phyloP scores from a whole-genome alignment of 208 protist genomes.

The Leishmania arabica region DNA sequence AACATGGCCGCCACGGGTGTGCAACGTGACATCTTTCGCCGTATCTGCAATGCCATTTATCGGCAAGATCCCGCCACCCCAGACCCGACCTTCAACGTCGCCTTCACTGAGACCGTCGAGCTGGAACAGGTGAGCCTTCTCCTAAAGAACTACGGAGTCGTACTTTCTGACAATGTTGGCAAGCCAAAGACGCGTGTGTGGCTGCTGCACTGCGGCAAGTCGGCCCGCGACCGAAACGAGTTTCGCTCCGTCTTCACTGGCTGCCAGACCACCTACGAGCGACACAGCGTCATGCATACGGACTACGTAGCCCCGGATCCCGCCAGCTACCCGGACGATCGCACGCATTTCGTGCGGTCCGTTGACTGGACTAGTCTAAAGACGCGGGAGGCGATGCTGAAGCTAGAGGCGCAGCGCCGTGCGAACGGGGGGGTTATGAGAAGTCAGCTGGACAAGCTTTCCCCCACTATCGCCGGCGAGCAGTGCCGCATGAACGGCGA shows the following conservation, averaged over 20 bases:
- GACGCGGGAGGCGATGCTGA: constrained; percentile 37
- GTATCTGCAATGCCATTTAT: constrained; percentile 81
- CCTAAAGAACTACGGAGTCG: constrained; percentile 65
- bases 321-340: constrained; percentile 54
- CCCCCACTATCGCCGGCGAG: constrained; percentile 27
- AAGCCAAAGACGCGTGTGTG: constrained; percentile 62
- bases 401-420: constrained; percentile 30
- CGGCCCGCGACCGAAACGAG: constrained; percentile 43
- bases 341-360: constrained; percentile 62
- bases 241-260: constrained; percentile 86
- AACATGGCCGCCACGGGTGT: constrained; percentile 74
- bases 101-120: constrained; percentile 37
- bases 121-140: constrained; percentile 58
- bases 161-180: constrained; percentile 53
- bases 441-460: constrained; percentile 22
- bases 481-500: constrained; percentile 10
- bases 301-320: constrained; percentile 68
- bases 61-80: constrained; percentile 36
- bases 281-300: constrained; percentile 54
- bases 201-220: constrained; percentile 53
- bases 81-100: constrained; percentile 37
- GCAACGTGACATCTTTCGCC: constrained; percentile 78
- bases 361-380: constrained; percentile 76
- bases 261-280: constrained; percentile 54
- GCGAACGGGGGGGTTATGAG: not conserved